These are phyloP conservation scores for Uncinocarpus reesii DNA, from an alignment of 2,329 filamentous ascomycete species.

Conservation along the genomic window DNA sequence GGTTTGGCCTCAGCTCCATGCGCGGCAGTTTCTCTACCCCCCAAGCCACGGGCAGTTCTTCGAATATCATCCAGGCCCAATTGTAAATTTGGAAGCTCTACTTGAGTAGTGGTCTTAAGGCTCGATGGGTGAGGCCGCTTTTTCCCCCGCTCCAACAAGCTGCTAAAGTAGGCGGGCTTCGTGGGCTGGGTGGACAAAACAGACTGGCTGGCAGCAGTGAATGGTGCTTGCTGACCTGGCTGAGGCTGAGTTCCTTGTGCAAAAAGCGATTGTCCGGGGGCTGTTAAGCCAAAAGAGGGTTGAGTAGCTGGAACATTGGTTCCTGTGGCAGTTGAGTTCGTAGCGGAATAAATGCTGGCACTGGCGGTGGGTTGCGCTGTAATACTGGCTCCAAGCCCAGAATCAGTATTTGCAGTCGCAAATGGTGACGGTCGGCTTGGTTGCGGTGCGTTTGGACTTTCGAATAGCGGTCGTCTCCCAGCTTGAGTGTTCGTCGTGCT, in stretches of 20 bases:
- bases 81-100: slow-evolving; percentile 79
- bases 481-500: slow-evolving; percentile 11
- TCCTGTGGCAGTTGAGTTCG: slow-evolving; percentile 8
- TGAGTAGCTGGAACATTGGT: slow-evolving; percentile 16
- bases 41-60: slow-evolving; percentile 63
- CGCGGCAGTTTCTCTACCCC: slow-evolving; percentile 48
- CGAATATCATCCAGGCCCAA: slow-evolving; percentile 82
- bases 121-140: slow-evolving; percentile 57
- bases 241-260: slow-evolving; percentile 17
- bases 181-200: slow-evolving; percentile 21
- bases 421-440: slow-evolving; percentile 14
- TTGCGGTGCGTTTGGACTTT: slow-evolving; percentile 11
- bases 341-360: slow-evolving; percentile 14
- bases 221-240: slow-evolving; percentile 20
- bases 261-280: slow-evolving; percentile 24
- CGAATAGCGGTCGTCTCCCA: slow-evolving; percentile 15
- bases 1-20: slow-evolving; percentile 42
- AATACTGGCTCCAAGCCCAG: slow-evolving; percentile 21
- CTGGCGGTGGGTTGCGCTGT: slow-evolving; percentile 22
- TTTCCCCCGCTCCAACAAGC: slow-evolving; percentile 52
- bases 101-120: slow-evolving; percentile 43
- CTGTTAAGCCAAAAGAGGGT: slow-evolving; percentile 19
- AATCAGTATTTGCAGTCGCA: slow-evolving; percentile 2
- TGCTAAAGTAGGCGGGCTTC: slow-evolving; percentile 54
- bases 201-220: slow-evolving; percentile 18